A percentile compares a stretch with the other conserved stretches of the same genome.
phyloP scores from a whole-genome alignment of 139 green algal genomes.

The Chlorella sp. region DNA sequence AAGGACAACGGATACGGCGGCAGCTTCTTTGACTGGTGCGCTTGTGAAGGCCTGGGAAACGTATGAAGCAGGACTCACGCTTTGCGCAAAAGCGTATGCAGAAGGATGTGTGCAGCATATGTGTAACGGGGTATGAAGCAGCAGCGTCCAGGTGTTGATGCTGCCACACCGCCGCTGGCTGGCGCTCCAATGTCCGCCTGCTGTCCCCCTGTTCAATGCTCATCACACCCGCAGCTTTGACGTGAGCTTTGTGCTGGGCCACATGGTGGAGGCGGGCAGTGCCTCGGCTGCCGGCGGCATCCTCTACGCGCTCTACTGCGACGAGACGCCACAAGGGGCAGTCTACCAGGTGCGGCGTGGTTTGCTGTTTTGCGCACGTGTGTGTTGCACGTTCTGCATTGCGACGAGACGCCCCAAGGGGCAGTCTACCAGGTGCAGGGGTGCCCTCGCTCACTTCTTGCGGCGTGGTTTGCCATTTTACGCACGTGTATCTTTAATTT shows the following conservation, averaged over 20 bases:
- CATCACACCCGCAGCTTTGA: constrained; percentile 5
- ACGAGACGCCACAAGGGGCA: neutral
- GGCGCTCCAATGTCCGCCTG: no score
- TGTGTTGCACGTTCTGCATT: constrained; percentile 1
- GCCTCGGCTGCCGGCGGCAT: neutral
- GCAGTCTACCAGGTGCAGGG: constrained; percentile 6
- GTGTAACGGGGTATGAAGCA: no score
- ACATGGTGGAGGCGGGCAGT: constrained; percentile 7
- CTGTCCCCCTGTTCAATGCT: neutral
- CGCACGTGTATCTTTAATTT: no score
- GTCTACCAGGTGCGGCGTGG: constrained; percentile 9
- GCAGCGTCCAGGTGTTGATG: no score
- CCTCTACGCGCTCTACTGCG: constrained; percentile 6
- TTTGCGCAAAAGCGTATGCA: no score
- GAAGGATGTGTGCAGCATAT: no score
- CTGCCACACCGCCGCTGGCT: no score
- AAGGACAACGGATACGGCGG: neutral
- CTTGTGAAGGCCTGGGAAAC: neutral
- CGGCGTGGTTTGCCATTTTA: no score
- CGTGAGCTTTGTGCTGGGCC: constrained; percentile 1
- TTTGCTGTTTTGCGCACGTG: no score
- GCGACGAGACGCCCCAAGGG: constrained; percentile 1
- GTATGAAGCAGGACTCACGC: neutral
- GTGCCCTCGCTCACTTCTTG: no score
- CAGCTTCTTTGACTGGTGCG: neutral